Conservation (phyloP, 2,329 filamentous ascomycete genomes). For the Epichloe hybrida region DNA sequence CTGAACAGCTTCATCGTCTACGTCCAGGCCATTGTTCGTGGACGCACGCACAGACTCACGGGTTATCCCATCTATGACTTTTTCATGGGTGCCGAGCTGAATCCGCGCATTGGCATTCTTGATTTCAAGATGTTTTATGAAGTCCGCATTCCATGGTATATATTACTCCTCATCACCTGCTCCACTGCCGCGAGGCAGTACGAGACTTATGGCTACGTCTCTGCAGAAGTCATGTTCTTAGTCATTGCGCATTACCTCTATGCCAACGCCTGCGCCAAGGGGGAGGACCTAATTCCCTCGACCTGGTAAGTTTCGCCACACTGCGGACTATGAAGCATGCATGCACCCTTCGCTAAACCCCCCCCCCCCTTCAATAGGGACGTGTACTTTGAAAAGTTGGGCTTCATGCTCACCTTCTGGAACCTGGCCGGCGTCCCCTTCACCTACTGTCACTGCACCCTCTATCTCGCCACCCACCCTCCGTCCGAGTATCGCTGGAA, state of each 20-base stretch:
- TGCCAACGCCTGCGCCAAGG: conserved; percentile 83
- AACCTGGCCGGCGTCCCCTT: conserved; percentile 84
- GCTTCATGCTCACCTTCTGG: conserved; percentile 98
- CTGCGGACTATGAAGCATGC: too few relatives aligned
- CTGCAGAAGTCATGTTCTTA: conserved; percentile 68
- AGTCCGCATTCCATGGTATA: conserved; percentile 79
- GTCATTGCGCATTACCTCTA: conserved; percentile 86
- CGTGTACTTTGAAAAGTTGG: conserved; percentile 95
- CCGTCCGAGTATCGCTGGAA: conserved; percentile 69
- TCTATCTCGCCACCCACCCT: conserved; percentile 76
- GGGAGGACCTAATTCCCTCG: conserved; percentile 77
- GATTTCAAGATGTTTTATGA: conserved; percentile 97
- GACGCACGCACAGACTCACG: conserved; percentile 57
- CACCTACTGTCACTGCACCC: conserved; percentile 85
- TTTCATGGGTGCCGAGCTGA: conserved; percentile 81
- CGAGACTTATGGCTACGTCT: conserved; percentile 73
- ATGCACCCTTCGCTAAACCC: too few relatives aligned
- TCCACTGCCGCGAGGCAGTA: conserved; percentile 68
- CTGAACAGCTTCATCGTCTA: conserved; percentile 74
- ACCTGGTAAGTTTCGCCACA: conserved; percentile 39
- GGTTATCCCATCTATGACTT: conserved; percentile 72
- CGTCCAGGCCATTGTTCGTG: conserved; percentile 66
- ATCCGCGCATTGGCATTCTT: conserved; percentile 62
- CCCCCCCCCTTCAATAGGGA: conserved; percentile 28
- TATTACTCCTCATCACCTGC: conserved; percentile 65